A percentile compares a stretch with the other conserved stretches of the same genome.
Evolutionary conservation across 768 basidiomycete genomes (phyloP).

Genomic region (Podaxis sp.): DNA sequence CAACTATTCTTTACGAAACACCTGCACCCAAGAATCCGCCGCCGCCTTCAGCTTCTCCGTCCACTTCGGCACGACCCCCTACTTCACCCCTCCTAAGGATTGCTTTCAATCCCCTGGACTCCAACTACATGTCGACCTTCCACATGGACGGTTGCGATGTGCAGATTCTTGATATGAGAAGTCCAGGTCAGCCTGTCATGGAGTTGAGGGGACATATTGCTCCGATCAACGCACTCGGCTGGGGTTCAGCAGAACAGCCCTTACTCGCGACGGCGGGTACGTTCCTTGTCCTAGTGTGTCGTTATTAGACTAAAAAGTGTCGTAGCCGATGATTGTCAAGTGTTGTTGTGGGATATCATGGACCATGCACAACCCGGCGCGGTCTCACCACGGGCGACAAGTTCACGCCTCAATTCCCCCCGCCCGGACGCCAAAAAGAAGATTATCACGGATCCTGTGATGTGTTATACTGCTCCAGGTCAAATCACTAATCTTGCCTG

Average conservation of each 20-base stretch:
- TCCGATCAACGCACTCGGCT: conserved; percentile 84
- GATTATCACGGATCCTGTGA: conserved; percentile 70
- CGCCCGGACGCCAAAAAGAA: conserved; percentile 79
- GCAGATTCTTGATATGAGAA: conserved; percentile 95
- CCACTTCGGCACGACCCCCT: conserved; percentile 62
- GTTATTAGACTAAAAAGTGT: neutral
- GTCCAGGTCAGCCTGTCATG: conserved; percentile 92
- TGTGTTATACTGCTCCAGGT: conserved; percentile 76
- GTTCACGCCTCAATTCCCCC: conserved; percentile 75
- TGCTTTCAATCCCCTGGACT: conserved; percentile 87
- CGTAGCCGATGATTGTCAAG: conserved; percentile 88
- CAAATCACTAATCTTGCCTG: conserved; percentile 87
- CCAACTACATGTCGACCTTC: conserved; percentile 96
- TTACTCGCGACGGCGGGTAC: conserved; percentile 85
- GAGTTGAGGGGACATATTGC: conserved; percentile 84
- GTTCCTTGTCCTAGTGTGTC: neutral
- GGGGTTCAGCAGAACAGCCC: conserved; percentile 84
- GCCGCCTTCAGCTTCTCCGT: conserved; percentile 54
- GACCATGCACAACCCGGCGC: conserved; percentile 52
- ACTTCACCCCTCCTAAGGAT: conserved; percentile 84
- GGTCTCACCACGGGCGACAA: conserved; percentile 67
- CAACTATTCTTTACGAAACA: conserved; percentile 96
- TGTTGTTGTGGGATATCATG: conserved; percentile 90
- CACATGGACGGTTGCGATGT: conserved; percentile 90
- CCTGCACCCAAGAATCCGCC: conserved; percentile 74